Base-by-base conservation (phyloP, 208 protist genomes). In the Giardia muris region DNA sequence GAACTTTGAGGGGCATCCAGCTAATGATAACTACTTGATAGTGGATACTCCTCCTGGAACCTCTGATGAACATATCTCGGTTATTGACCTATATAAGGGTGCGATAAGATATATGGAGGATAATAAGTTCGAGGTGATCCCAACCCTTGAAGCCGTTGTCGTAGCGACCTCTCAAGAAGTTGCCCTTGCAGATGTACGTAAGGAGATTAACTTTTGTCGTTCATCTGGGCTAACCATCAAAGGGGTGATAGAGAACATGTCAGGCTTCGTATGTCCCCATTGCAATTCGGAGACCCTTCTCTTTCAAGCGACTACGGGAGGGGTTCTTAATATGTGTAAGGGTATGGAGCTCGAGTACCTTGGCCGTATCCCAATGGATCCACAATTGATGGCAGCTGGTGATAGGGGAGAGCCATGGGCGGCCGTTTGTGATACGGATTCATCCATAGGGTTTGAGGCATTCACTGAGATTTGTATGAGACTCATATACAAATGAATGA, bases 201-300 rank as follows among this genome's bases (percentile, higher is more conserved):
- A 97, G 91, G 98, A 99, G 94, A 94, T 99, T 87, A 97, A 96
- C 93, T 99, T 99, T 94, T 99, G 98, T 95, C 94, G 96, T 43
- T 98, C 99, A 93, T 96, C 97, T 42, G 96, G 96, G 89, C 86
- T 99, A 1, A 95, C 93, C 0, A 94, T 99, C 39, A 94, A 99
- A 45, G 99, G 99, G 45, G 96, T 99, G 43, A 97, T 99, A 3
- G 98, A 99, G 93, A 99, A 99, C 95, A 99, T 99, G 98, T 97
- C 95, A 92, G 97, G 97, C 30, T 99, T 98, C 92, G 92, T 92
- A 2, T 92, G 91, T 48, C 91, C 91, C 76, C 39, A 44, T 43
- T 92, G 91, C 46, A 46, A 92, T 4, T 3, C 19, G 4, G 91
- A 67, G 30, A 76, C 42, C 19, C 91, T 44, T n/a, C 44, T 92